phyloP scores from a whole-genome alignment of 1,284 basidiomycete species.

The Ganoderma multipileum region DNA sequence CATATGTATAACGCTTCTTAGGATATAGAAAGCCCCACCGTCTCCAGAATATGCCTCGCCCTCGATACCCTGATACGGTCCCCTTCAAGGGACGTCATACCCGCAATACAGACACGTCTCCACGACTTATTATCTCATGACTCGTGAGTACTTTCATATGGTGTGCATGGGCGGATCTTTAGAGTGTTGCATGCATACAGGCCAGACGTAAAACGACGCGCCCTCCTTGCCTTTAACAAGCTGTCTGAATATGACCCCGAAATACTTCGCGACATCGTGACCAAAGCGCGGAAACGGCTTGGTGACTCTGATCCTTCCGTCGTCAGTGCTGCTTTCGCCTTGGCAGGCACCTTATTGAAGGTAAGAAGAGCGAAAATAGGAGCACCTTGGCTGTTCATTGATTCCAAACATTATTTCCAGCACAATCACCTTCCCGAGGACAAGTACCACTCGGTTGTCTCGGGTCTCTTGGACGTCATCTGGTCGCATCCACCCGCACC shows the following conservation, averaged over 20 bases:
- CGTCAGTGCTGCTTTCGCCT: conserved; percentile 53
- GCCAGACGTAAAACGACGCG: conserved; percentile 63
- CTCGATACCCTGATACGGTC: conserved; percentile 68
- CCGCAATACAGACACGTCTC: conserved; percentile 73
- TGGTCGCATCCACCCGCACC: conserved; percentile 26
- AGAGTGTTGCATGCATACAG: conserved; percentile 44
- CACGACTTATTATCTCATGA: conserved; percentile 68
- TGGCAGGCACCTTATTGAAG: conserved; percentile 36
- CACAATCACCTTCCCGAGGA: conserved; percentile 22
- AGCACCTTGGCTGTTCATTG: background rate
- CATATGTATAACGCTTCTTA: conserved; percentile 37
- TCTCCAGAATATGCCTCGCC: conserved; percentile 70
- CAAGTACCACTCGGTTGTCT: conserved; percentile 24
- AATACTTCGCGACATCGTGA: conserved; percentile 53
- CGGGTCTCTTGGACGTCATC: conserved; percentile 17
- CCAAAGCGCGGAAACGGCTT: conserved; percentile 51
- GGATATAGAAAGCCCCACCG: conserved; percentile 68
- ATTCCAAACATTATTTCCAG: conserved; percentile 5
- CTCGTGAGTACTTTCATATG: conserved; percentile 60
- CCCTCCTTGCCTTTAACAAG: conserved; percentile 63
- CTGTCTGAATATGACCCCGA: conserved; percentile 56
- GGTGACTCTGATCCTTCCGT: conserved; percentile 56
- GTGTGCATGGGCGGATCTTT: conserved; percentile 36
- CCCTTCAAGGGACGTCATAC: conserved; percentile 69
- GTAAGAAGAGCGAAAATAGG: conserved; percentile 25